Evolutionary conservation across 768 basidiomycete genomes (phyloP).

Genomic region (Hortiboletus flavorubellus): DNA sequence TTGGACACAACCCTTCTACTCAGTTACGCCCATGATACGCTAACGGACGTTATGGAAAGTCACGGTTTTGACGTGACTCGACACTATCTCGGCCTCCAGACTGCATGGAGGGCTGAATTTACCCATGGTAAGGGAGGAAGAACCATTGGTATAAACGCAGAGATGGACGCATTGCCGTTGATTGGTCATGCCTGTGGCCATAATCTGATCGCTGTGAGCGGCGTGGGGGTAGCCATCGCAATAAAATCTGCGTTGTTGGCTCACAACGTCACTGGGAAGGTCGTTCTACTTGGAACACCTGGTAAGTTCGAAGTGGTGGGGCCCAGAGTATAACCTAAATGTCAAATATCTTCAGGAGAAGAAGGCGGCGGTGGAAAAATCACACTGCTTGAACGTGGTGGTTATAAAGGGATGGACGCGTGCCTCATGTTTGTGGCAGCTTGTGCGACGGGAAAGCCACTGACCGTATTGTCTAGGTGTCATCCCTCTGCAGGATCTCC

Average conservation of each 20-base stretch:
- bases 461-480: conserved; percentile 47
- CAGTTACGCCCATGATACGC: conserved; percentile 69
- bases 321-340: background rate
- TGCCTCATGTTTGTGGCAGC: conserved; percentile 60
- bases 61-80: conserved; percentile 70
- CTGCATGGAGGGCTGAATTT: conserved; percentile 78
- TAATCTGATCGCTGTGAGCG: conserved; percentile 78
- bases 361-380: conserved; percentile 79
- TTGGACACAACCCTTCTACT: conserved; percentile 5
- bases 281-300: conserved; percentile 77
- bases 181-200: conserved; percentile 74
- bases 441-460: conserved; percentile 6
- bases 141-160: conserved; percentile 74
- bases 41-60: conserved; percentile 63
- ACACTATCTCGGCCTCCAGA: conserved; percentile 66
- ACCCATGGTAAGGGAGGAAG: conserved; percentile 56
- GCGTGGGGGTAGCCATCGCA: conserved; percentile 71
- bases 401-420: conserved; percentile 75
- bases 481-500: conserved; percentile 62
- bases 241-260: conserved; percentile 65
- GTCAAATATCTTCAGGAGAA: conserved; percentile 49
- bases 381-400: conserved; percentile 68
- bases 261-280: conserved; percentile 59
- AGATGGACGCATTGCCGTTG: conserved; percentile 62
- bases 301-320: conserved; percentile 35